Percentiles rank a stretch among this genome's conserved stretches.
phyloP scores from a whole-genome alignment of 805 yeast genomes.

The Saccharomycopsis sp. region DNA sequence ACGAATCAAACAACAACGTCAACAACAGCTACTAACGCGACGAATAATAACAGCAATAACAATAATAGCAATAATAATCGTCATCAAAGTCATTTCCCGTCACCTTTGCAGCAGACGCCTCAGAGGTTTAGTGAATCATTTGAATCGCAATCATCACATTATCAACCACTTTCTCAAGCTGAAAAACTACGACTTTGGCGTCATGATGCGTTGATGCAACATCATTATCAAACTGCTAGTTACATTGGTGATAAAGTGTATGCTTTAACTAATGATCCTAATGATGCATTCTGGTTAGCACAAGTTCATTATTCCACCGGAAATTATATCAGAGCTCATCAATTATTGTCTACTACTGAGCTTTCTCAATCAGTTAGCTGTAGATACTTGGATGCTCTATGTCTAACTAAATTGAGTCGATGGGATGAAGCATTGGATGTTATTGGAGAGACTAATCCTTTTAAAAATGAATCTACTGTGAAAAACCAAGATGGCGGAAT shows the following conservation, averaged over 20 bases:
- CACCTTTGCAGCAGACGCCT: conserved; percentile 21
- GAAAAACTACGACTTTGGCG: conserved; percentile 87
- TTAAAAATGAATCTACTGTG: conserved; percentile 35
- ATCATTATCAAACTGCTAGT: conserved; percentile 83
- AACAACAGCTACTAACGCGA: too few species aligned
- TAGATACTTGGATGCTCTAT: conserved; percentile 70
- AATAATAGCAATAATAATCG: conserved; percentile 5
- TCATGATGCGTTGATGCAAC: conserved; percentile 88
- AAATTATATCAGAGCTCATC: conserved; percentile 71
- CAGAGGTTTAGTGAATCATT: conserved; percentile 14
- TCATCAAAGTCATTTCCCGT: conserved; percentile 18
- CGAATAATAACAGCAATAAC: too few species aligned
- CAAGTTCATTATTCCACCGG: conserved; percentile 78
- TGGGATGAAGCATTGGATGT: conserved; percentile 88
- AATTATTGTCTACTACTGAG: conserved; percentile 49
- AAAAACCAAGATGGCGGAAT: conserved; percentile 73
- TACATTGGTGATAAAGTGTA: conserved; percentile 87
- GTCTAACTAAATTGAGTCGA: conserved; percentile 60
- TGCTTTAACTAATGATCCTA: conserved; percentile 76
- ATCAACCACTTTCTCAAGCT: conserved; percentile 59
- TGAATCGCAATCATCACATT: conserved; percentile 3
- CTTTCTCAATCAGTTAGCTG: conserved; percentile 59
- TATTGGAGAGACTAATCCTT: conserved; percentile 78
- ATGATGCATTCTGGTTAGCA: conserved; percentile 94
- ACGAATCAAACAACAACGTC: not conserved